These are phyloP conservation scores for Pleoardoris graminearum DNA, from an alignment of 2,329 filamentous ascomycete genomes.

Conservation along the genomic window DNA sequence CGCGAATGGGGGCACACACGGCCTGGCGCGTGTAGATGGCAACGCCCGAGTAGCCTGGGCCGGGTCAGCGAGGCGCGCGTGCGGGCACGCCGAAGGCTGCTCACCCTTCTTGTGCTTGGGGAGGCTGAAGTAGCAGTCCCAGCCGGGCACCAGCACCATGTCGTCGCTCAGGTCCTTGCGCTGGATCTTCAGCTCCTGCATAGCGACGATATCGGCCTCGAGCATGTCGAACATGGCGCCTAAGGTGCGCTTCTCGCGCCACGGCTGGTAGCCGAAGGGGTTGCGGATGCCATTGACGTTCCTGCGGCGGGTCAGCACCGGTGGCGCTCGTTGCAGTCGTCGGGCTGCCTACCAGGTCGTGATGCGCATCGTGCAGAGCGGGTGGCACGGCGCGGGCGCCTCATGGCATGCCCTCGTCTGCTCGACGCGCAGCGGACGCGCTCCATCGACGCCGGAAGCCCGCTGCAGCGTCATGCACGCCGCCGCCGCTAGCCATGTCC, in stretches of 20 bases:
- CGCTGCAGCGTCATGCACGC: too few relatives aligned
- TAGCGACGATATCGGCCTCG: constrained; percentile 88
- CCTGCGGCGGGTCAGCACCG: constrained; percentile 62
- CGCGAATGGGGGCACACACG: constrained; percentile 80
- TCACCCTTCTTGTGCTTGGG: constrained; percentile 93
- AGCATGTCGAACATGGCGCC: constrained; percentile 88
- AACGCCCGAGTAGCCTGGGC: constrained; percentile 86
- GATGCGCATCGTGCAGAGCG: background rate
- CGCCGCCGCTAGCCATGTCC: too few relatives aligned
- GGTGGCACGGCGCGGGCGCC: background rate
- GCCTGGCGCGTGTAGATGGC: constrained; percentile 92
- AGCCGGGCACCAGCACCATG: constrained; percentile 92
- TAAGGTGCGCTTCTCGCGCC: constrained; percentile 53
- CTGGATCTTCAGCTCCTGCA: constrained; percentile 97
- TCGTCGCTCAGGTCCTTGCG: constrained; percentile 89
- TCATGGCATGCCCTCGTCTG: background rate
- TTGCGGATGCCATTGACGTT: constrained; percentile 60
- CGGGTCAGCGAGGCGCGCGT: constrained; percentile 4
- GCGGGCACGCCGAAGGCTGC: background rate
- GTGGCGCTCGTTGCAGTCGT: background rate
- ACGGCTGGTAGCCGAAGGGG: constrained; percentile 58
- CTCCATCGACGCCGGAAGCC: too few relatives aligned
- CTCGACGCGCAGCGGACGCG: background rate
- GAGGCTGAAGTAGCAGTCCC: constrained; percentile 95
- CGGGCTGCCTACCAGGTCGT: background rate